These are phyloP conservation scores for Pythium oligandrum DNA, from an alignment of 352 stramenopile genomes.

Conservation along the genomic window DNA sequence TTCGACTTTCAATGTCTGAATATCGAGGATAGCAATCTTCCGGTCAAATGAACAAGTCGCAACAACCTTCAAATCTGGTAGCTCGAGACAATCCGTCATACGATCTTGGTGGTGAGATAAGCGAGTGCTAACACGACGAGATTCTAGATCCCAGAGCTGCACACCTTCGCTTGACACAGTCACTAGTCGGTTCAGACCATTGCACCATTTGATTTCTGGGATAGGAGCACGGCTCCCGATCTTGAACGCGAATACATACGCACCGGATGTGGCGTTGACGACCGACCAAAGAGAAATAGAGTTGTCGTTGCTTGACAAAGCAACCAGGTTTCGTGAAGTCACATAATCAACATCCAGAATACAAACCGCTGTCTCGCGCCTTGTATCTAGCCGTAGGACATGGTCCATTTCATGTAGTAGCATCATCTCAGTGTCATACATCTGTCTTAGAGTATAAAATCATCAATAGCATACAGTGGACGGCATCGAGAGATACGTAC, in stretches of 20 bases:
- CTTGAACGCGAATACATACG: constrained; percentile 61
- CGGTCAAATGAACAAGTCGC: constrained; percentile 76
- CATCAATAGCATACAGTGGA: background rate
- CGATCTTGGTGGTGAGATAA: constrained; percentile 37
- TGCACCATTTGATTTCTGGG: constrained; percentile 52
- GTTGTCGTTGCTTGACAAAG: constrained; percentile 47
- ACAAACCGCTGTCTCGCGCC: constrained; percentile 15
- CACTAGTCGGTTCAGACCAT: constrained; percentile 36
- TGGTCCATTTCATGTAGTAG: constrained; percentile 60
- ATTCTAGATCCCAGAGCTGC: constrained; percentile 70
- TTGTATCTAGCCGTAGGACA: constrained; percentile 2
- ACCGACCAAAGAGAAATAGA: constrained; percentile 64
- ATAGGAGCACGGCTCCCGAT: constrained; percentile 49
- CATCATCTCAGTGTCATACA: constrained; percentile 58
- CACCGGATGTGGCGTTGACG: constrained; percentile 48
- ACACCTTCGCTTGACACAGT: constrained; percentile 19
- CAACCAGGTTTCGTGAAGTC: constrained; percentile 40
- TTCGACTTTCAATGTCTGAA: constrained; percentile 33
- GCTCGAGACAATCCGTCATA: constrained; percentile 51
- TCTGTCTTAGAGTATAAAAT: constrained; percentile 19
- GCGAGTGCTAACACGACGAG: constrained; percentile 20
- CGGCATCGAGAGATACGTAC: constrained; percentile 18
- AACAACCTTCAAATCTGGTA: constrained; percentile 48
- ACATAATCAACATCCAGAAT: constrained; percentile 64
- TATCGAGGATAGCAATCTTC: constrained; percentile 68